phyloP scores from a whole-genome alignment of 371 early-diverging fungal species.

The Polyrhizophydium stewartii region DNA sequence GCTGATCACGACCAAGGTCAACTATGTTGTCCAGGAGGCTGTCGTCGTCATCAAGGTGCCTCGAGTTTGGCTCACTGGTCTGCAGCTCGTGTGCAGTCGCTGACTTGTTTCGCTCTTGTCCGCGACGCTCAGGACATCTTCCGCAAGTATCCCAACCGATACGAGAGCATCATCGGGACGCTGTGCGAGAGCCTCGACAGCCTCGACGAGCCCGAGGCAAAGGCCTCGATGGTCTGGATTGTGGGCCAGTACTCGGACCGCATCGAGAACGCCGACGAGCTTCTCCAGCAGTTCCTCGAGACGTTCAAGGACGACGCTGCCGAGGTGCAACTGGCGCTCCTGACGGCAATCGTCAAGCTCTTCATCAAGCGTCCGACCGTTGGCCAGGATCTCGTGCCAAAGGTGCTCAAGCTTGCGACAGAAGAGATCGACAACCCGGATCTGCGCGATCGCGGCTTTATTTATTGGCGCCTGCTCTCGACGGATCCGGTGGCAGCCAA shows the following conservation, averaged over 20 bases:
- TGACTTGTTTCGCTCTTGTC: too few species aligned
- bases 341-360: constrained; percentile 87
- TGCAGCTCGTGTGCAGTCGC: too few species aligned
- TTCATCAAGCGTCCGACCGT: constrained; percentile 86
- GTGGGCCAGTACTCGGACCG: constrained; percentile 53
- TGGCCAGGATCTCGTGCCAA: constrained; percentile 82
- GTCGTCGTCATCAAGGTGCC: constrained; percentile 82
- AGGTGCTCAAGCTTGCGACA: constrained; percentile 81
- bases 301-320: constrained; percentile 72
- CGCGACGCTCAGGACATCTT: constrained; percentile 72
- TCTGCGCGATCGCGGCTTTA: constrained; percentile 91
- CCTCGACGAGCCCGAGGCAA: constrained; percentile 53
- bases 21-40: constrained; percentile 92
- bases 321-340: constrained; percentile 80
- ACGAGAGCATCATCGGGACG: constrained; percentile 77
- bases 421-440: constrained; percentile 92
- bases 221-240: constrained; percentile 54
- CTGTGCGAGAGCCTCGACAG: constrained; percentile 48
- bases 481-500: constrained; percentile 75
- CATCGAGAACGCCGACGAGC: constrained; percentile 50
- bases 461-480: constrained; percentile 94
- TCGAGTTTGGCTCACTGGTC: too few species aligned
- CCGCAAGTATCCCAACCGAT: constrained; percentile 91
- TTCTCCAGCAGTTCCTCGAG: constrained; percentile 40
- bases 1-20: constrained; percentile 83